phyloP scores from a whole-genome alignment of 208 protist genomes.

The Trypanosoma theileri region DNA sequence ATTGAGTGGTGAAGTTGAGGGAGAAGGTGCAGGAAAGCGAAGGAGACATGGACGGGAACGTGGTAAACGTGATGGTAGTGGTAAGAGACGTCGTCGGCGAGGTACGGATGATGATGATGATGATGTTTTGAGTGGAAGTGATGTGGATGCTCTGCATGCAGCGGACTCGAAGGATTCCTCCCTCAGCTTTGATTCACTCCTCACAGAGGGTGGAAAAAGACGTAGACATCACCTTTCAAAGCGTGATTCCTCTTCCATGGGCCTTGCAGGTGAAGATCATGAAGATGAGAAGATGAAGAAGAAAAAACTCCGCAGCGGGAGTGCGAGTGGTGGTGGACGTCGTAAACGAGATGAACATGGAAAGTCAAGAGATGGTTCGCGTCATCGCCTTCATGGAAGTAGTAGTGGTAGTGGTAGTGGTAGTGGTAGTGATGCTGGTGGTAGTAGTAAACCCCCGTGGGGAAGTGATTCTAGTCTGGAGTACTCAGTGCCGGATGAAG shows the following conservation, averaged over 20 bases:
- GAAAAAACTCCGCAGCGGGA: slow-evolving; percentile 2
- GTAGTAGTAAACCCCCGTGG: neutral
- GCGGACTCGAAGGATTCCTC: no score
- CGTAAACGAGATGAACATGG: neutral
- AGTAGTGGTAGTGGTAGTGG: neutral
- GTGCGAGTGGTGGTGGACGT: neutral
- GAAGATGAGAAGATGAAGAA: no score
- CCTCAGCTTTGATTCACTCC: no score
- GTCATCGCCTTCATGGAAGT: neutral
- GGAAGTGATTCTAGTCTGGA: neutral
- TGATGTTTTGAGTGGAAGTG: slow-evolving; percentile 24
- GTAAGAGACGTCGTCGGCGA: neutral
- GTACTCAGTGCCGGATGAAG: slow-evolving; percentile 13
- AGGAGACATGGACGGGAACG: neutral
- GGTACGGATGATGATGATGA: neutral
- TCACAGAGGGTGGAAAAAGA: no score
- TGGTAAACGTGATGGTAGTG: neutral
- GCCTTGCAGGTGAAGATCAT: no score
- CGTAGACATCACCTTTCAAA: no score
- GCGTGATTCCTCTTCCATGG: no score
- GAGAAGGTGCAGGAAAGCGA: neutral
- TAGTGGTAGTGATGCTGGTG: neutral
- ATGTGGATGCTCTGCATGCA: slow-evolving; percentile 26
- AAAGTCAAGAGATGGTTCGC: neutral
- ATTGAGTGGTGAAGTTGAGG: neutral